A percentile compares a stretch with the other conserved stretches of the same genome.
These are phyloP conservation scores for Hymenoscyphus linearis DNA, from an alignment of 2,329 filamentous ascomycete genomes.

Conservation along the genomic window DNA sequence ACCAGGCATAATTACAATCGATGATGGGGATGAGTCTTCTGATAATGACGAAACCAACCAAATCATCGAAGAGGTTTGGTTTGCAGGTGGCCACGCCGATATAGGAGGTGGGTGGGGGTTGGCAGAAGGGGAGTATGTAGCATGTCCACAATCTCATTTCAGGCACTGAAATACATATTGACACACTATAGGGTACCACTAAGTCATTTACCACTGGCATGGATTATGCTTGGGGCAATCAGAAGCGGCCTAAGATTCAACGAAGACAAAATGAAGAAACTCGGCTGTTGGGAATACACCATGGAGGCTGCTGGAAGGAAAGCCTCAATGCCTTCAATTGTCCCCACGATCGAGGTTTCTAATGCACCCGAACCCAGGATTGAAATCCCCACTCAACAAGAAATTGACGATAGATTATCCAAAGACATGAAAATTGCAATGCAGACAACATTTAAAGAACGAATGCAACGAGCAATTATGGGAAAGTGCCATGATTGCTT, in stretches of 20 bases:
- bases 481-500: neutral
- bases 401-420: neutral
- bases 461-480: neutral
- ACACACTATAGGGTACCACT: neutral
- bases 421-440: neutral
- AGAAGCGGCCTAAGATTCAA: constrained; percentile 52
- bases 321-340: neutral
- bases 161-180: neutral
- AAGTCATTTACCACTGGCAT: constrained; percentile 38
- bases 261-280: constrained; percentile 39
- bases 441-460: neutral
- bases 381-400: neutral
- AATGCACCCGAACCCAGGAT: neutral
- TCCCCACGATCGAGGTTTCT: neutral
- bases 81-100: constrained; percentile 55
- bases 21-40: constrained; percentile 8
- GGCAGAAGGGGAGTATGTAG: constrained; percentile 20
- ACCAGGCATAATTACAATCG: neutral
- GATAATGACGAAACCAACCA: constrained; percentile 37
- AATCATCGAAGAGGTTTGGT: constrained; percentile 56
- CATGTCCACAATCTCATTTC: neutral
- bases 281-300: neutral
- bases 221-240: constrained; percentile 55
- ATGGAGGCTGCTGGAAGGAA: neutral
- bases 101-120: constrained; percentile 53